A percentile compares a stretch with the other conserved stretches of the same genome.
phyloP scores from a whole-genome alignment of 2,329 filamentous ascomycete species.

The Diaporthe sp. region DNA sequence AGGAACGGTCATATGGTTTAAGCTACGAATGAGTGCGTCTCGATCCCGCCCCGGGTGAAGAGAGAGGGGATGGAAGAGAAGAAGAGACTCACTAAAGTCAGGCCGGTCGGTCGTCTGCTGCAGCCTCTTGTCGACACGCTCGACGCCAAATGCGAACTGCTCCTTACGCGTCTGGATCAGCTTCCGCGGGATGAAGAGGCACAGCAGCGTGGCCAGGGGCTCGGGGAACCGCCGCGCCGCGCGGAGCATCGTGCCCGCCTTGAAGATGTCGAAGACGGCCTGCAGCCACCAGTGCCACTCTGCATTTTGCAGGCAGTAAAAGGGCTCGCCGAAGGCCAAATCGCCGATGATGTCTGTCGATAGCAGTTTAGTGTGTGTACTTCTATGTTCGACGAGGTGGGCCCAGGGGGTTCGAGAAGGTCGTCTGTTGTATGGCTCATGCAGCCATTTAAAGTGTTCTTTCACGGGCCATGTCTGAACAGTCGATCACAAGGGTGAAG shows the following conservation, averaged over 20 bases:
- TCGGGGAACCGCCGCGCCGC: constrained; percentile 28
- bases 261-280: constrained; percentile 39
- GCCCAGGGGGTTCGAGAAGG: neutral
- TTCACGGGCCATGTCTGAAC: neutral
- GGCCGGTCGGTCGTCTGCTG: constrained; percentile 30
- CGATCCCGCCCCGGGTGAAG: too few species aligned
- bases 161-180: constrained; percentile 32
- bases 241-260: constrained; percentile 31
- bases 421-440: neutral
- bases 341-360: constrained; percentile 39
- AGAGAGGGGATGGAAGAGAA: too few species aligned
- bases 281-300: constrained; percentile 43
- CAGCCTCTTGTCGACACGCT: constrained; percentile 29
- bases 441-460: neutral
- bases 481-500: constrained; percentile 48
- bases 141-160: constrained; percentile 26
- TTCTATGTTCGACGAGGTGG: too few species aligned
- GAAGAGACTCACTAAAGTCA: constrained; percentile 22
- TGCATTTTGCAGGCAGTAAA: constrained; percentile 41
- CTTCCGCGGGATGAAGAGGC: constrained; percentile 26
- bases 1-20: too few species aligned
- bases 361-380: neutral
- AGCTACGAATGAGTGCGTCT: neutral
- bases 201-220: constrained; percentile 18
- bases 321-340: constrained; percentile 43